Base-by-base conservation (phyloP, 106 monocot genomes). In the Dioscorea zingiberensis region DNA sequence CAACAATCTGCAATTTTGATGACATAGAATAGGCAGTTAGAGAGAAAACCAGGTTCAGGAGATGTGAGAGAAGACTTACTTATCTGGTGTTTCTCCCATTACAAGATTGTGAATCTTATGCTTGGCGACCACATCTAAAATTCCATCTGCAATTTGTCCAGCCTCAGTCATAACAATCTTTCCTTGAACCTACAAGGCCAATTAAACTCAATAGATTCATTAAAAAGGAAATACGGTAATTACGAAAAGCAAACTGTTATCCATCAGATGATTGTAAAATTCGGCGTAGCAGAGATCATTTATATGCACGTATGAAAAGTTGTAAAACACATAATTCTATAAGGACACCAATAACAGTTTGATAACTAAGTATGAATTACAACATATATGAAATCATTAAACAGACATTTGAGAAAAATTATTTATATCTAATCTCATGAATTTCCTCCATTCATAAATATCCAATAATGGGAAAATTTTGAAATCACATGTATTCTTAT, bases 81-180 rank as follows among this genome's bases (percentile, higher is more conserved):
- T 85, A 44, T 83, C 76, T 19, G 83, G 66, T 63, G 69, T 38
- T 63, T 80, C 69, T 68, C 88, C 88, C 73, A 88, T 76, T 55
- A 85, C 75, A 58, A 93, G 93, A 62, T 75, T 88, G 56, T 32
- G 55, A 32, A 93, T 78, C 0, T 73, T 69, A 71, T 83, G 51
- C 22, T 58, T 70, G 44, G 54, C 26, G n/a, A 93, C 75, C 54
- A 88, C 29, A 69, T 85, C 64, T 9, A 85, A 58, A 69, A 93
- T 85, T 73, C 88, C 93, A 65, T 78, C 73, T 21, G 67, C 77
- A 67, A 93, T 66, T 51, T 81, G 74, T 18, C 55, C 64, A 51
- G 59, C 63, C 58, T 93, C 85, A 64, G 45, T 73, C 14, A 76
- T 48, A 49, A 83, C 26, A 62, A 81, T 54, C 18, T 23, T 81